Evolutionary conservation across 2,329 filamentous ascomycete species (phyloP).

Genomic region (Seiridium unicorne): DNA sequence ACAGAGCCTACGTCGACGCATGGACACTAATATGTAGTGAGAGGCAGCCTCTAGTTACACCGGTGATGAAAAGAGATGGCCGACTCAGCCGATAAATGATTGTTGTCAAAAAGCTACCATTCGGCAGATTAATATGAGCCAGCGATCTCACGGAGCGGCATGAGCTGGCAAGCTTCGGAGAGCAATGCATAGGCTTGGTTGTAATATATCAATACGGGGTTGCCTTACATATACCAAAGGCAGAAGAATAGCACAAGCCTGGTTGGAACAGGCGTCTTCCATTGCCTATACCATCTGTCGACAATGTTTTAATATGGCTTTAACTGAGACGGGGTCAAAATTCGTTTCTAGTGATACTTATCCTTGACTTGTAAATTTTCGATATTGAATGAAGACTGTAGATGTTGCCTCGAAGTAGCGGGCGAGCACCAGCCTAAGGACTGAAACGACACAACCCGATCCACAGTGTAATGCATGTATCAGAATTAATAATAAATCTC

Average conservation of each 20-base stretch:
- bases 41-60: background rate
- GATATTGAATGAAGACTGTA: background rate
- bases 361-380: no score
- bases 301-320: background rate
- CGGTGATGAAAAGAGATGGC: background rate
- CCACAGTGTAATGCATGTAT: no score
- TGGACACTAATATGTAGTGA: background rate
- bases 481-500: no score
- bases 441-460: no score
- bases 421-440: no score
- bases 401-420: background rate
- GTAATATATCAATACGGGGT: background rate
- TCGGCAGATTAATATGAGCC: background rate
- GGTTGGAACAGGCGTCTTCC: background rate
- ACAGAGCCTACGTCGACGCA: background rate
- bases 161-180: background rate
- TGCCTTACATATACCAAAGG: background rate
- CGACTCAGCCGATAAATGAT: background rate
- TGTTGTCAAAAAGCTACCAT: background rate
- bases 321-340: background rate
- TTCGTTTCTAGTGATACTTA: background rate
- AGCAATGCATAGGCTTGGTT: background rate
- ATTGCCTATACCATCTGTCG: background rate
- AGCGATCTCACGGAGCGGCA: background rate
- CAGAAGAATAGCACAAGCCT: background rate